These are phyloP conservation scores for Gnaphalium uliginosum DNA, from an alignment of 129 eudicot species.

Conservation along the genomic window DNA sequence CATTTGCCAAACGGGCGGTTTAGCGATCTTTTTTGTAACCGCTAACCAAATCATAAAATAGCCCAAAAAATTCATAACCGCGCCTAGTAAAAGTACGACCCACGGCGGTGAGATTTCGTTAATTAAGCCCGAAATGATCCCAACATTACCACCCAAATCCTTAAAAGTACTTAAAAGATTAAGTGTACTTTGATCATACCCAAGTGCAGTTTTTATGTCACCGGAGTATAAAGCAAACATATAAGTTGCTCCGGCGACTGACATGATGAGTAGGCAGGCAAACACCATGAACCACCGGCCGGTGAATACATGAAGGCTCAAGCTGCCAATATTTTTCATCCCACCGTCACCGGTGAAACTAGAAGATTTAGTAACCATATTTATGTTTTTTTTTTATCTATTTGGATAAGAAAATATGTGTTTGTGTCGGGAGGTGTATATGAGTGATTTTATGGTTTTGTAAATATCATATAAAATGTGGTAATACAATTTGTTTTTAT, in stretches of 20 bases:
- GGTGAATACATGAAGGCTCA: constrained; percentile 43
- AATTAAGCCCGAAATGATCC: constrained; percentile 62
- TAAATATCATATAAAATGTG: not conserved
- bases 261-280: constrained; percentile 64
- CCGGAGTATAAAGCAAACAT: constrained; percentile 80
- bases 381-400: not conserved
- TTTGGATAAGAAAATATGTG: constrained; percentile 22
- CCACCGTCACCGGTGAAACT: constrained; percentile 15
- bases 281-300: constrained; percentile 93
- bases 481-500: not conserved
- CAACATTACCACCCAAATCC: constrained; percentile 75
- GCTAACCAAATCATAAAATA: constrained; percentile 87
- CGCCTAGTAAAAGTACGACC: constrained; percentile 74
- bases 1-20: constrained; percentile 73
- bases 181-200: constrained; percentile 81
- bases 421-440: constrained; percentile 4
- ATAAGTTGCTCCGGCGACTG: constrained; percentile 72
- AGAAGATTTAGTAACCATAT: constrained; percentile 26
- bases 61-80: constrained; percentile 68
- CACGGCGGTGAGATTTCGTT: constrained; percentile 81
- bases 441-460: not conserved
- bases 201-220: constrained; percentile 63
- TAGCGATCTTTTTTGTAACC: constrained; percentile 40
- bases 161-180: constrained; percentile 73
- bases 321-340: constrained; percentile 27